Percentiles rank a stretch among this genome's conserved stretches.
Evolutionary conservation across 169 alveolate genomes (phyloP).

Genomic region (Plasmodium inui): DNA sequence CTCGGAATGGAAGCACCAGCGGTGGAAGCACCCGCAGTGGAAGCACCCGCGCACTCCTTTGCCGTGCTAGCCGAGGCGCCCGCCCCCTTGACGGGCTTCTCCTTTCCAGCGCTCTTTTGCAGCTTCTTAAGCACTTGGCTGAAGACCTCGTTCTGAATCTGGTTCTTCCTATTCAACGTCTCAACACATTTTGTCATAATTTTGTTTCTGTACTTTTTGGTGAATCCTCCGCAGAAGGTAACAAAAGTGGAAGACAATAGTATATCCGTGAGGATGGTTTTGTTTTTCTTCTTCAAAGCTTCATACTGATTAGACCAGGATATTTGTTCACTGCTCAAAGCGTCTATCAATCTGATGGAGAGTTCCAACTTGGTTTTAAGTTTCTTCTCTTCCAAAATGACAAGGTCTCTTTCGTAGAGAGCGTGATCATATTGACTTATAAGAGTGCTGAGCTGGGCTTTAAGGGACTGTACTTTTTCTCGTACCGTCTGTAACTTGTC

Average conservation of each 20-base stretch:
- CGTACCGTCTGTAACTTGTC: slow-evolving; percentile 92
- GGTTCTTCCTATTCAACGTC: slow-evolving; percentile 49
- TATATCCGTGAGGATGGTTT: slow-evolving; percentile 93
- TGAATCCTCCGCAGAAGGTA: slow-evolving; percentile 96
- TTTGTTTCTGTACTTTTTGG: slow-evolving; percentile 92
- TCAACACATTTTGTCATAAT: slow-evolving; percentile 84
- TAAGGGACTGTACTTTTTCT: slow-evolving; percentile 90
- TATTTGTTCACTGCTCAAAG: slow-evolving; percentile 94
- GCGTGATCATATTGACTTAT: slow-evolving; percentile 92
- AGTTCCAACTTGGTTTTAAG: slow-evolving; percentile 93
- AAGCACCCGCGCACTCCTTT: not conserved
- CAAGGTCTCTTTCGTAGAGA: slow-evolving; percentile 93
- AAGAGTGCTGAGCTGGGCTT: slow-evolving; percentile 85
- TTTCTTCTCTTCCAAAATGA: slow-evolving; percentile 93
- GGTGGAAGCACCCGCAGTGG: not conserved
- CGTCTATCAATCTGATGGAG: slow-evolving; percentile 94
- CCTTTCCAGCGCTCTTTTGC: not conserved
- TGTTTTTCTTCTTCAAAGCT: slow-evolving; percentile 88
- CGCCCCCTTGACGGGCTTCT: not conserved
- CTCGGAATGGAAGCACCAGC: not conserved
- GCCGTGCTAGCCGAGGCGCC: not conserved
- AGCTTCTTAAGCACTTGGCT: not conserved
- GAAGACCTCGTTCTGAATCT: slow-evolving; percentile 44
- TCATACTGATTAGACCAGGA: slow-evolving; percentile 94
- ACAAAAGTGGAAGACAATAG: slow-evolving; percentile 95